A percentile compares a stretch with the other conserved stretches of the same genome.
phyloP scores from a whole-genome alignment of 2,329 filamentous ascomycete genomes.

The Cladosporium sp. region DNA sequence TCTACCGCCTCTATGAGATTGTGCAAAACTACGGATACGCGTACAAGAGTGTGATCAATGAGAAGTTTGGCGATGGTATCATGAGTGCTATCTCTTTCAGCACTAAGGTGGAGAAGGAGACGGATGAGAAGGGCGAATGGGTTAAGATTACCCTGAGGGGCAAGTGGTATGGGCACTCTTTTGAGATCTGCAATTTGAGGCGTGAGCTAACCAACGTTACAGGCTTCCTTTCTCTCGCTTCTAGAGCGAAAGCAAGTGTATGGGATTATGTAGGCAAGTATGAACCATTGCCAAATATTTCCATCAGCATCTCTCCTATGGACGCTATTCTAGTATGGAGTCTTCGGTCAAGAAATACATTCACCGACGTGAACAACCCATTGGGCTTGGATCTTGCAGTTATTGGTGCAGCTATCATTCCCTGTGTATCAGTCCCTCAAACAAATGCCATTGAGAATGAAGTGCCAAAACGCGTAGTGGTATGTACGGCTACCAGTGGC shows the following conservation, averaged over 20 bases:
- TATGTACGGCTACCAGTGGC: background rate
- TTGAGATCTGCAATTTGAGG: background rate
- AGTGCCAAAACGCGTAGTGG: no score
- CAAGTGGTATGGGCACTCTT: conserved; percentile 61
- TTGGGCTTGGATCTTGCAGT: background rate
- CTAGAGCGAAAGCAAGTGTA: conserved; percentile 22
- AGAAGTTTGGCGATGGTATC: conserved; percentile 77
- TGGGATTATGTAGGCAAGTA: conserved; percentile 4
- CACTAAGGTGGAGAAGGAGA: conserved; percentile 90
- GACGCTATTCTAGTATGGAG: no score
- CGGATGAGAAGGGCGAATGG: conserved; percentile 78
- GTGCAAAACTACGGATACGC: conserved; percentile 96
- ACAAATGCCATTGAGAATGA: no score
- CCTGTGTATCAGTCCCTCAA: no score
- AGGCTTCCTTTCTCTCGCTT: conserved; percentile 49
- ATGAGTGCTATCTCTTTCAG: conserved; percentile 94
- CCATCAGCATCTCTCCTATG: no score
- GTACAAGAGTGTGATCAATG: conserved; percentile 91
- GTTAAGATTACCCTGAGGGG: conserved; percentile 77
- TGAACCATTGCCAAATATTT: background rate
- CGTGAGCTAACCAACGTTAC: conserved; percentile 12
- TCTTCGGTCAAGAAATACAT: no score
- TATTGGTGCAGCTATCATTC: no score
- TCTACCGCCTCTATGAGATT: conserved; percentile 89
- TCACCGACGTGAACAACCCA: no score